Percentiles rank a stretch among this genome's conserved stretches.
Evolutionary conservation across 192 early-diverging fungal genomes (phyloP).

Genomic region (Rhizoclosmatium globosum): DNA sequence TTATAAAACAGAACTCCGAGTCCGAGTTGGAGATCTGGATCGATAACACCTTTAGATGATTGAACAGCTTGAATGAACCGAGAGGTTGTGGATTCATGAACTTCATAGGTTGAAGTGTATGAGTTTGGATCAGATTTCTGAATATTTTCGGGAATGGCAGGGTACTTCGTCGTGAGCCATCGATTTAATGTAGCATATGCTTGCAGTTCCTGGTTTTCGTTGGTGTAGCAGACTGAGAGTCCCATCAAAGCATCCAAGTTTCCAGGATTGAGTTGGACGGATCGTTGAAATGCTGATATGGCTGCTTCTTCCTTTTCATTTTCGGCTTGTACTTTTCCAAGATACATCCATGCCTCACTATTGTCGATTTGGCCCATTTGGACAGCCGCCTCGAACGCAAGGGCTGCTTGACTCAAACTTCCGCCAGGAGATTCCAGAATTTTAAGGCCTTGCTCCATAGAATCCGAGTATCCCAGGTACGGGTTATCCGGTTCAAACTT

Average conservation of each 20-base stretch:
- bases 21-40: conserved; percentile 90
- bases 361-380: conserved; percentile 71
- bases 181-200: conserved; percentile 85
- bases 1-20: conserved; percentile 93
- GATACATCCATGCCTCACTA: conserved; percentile 78
- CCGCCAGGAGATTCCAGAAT: conserved; percentile 50
- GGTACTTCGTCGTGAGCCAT: conserved; percentile 85
- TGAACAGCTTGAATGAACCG: conserved; percentile 82
- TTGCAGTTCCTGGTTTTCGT: conserved; percentile 83
- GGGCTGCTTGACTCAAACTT: conserved; percentile 80
- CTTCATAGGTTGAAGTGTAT: conserved; percentile 43
- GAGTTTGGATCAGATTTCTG: conserved; percentile 25
- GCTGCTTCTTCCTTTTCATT: conserved; percentile 92
- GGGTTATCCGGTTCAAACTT: conserved; percentile 79
- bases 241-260: conserved; percentile 47
- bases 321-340: conserved; percentile 90
- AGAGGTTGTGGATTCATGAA: conserved; percentile 75
- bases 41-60: conserved; percentile 48
- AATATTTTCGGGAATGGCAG: conserved; percentile 55
- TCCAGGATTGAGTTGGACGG: conserved; percentile 67
- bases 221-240: conserved; percentile 89
- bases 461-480: conserved; percentile 57
- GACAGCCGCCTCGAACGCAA: conserved; percentile 88
- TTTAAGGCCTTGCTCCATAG: conserved; percentile 43
- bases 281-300: conserved; percentile 84